A percentile compares a stretch with the other conserved stretches of the same genome.
Conservation (phyloP, 2,329 filamentous ascomycete species). For the Rhinocladiella similis region DNA sequence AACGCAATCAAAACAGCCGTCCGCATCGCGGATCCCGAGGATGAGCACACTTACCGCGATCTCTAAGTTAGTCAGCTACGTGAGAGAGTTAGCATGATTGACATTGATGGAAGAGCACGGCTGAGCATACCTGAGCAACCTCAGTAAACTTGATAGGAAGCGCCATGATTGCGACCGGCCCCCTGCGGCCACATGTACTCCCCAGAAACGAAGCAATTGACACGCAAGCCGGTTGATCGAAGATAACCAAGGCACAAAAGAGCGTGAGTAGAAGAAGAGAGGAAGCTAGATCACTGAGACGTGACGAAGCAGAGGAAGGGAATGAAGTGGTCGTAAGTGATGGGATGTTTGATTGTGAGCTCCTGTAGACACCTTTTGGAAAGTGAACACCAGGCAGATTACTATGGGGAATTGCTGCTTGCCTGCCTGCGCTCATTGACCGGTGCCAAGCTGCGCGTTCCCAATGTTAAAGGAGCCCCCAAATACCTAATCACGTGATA, state of each 20-base stretch:
- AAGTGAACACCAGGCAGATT: conserved; percentile 13
- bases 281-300: conserved; percentile 17
- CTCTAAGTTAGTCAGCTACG: conserved; percentile 53
- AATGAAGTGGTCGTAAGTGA: conserved; percentile 5
- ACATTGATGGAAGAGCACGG: neutral
- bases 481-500: neutral
- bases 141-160: conserved; percentile 93
- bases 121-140: conserved; percentile 70
- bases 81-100: conserved; percentile 37
- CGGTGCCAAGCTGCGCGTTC: conserved; percentile 6
- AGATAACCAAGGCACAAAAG: conserved; percentile 15
- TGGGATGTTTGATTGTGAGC: conserved; percentile 22
- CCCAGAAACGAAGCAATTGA: conserved; percentile 7
- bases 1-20: conserved; percentile 22
- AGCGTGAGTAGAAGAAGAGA: conserved; percentile 20
- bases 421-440: conserved; percentile 1
- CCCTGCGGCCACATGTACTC: conserved; percentile 30
- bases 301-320: conserved; percentile 6
- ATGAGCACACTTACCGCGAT: conserved; percentile 51
- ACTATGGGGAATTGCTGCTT: conserved; percentile 3
- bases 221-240: conserved; percentile 7
- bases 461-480: neutral
- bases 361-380: conserved; percentile 24
- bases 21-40: conserved; percentile 5
- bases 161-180: conserved; percentile 49